Evolutionary conservation across 2,329 filamentous ascomycete genomes (phyloP).

Genomic region (Pseudogymnoascus sp.): DNA sequence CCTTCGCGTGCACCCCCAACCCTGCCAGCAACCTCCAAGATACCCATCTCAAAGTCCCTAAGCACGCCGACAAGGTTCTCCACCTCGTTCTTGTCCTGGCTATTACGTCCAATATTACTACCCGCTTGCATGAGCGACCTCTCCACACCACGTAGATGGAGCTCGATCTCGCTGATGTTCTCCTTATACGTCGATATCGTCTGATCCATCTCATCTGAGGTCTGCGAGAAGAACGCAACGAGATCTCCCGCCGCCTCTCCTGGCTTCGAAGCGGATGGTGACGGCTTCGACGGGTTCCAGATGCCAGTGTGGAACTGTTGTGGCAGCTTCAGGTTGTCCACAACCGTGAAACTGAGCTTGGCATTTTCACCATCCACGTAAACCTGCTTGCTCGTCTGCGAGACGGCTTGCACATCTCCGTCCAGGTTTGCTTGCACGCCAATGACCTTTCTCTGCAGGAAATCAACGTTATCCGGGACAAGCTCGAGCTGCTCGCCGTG

Average conservation of each 20-base stretch:
- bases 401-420: constrained; percentile 53
- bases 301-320: constrained; percentile 39
- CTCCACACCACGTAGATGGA: constrained; percentile 56
- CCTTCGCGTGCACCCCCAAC: constrained; percentile 52
- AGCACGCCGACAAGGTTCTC: constrained; percentile 50
- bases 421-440: constrained; percentile 55
- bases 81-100: constrained; percentile 34
- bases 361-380: constrained; percentile 63
- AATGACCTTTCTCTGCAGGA: constrained; percentile 52
- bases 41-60: constrained; percentile 56
- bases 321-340: constrained; percentile 67
- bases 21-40: constrained; percentile 53
- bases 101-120: constrained; percentile 24
- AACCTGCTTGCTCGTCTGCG: constrained; percentile 46
- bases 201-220: constrained; percentile 52
- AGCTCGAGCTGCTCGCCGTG: constrained; percentile 57
- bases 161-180: constrained; percentile 56
- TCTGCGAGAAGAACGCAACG: constrained; percentile 54
- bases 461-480: constrained; percentile 57
- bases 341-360: constrained; percentile 61
- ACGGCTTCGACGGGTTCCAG: constrained; percentile 39
- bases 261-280: constrained; percentile 30
- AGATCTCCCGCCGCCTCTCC: constrained; percentile 49
- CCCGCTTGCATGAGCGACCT: constrained; percentile 44
- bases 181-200: constrained; percentile 49